A percentile compares a stretch with the other conserved stretches of the same genome.
Evolutionary conservation across 2,329 filamentous ascomycete species (phyloP).

Genomic region (Cadophora sp.): DNA sequence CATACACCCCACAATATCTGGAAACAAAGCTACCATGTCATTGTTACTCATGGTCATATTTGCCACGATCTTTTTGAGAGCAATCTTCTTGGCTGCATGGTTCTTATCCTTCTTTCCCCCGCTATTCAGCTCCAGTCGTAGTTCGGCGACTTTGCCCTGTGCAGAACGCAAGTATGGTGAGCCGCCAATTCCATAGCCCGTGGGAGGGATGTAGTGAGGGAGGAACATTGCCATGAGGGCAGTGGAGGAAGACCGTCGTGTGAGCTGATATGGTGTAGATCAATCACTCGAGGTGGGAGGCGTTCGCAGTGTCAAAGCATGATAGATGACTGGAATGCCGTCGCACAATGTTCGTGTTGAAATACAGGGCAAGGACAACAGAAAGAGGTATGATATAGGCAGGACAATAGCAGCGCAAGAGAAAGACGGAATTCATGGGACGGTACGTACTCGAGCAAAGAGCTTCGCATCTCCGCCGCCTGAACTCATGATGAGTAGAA

Average conservation of each 20-base stretch:
- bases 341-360: background rate
- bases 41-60: conserved; percentile 99
- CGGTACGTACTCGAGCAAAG: conserved; percentile 86
- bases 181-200: conserved; percentile 35
- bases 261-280: conserved; percentile 17
- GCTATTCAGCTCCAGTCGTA: conserved; percentile 91
- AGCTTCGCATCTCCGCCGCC: conserved; percentile 96
- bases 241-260: background rate
- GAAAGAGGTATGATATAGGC: background rate
- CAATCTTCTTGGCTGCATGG: conserved; percentile 92
- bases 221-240: conserved; percentile 40
- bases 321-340: conserved; percentile 9
- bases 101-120: conserved; percentile 99
- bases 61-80: conserved; percentile 98
- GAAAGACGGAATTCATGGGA: conserved; percentile 36
- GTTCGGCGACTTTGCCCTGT: conserved; percentile 98
- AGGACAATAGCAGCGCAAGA: conserved; percentile 25
- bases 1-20: conserved; percentile 96
- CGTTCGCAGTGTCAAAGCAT: background rate
- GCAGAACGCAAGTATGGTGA: conserved; percentile 47
- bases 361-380: background rate
- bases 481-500: conserved; percentile 43
- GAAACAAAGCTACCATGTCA: conserved; percentile 97
- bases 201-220: conserved; percentile 40
- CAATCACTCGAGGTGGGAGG: conserved; percentile 16